These are phyloP conservation scores for Patellaria atrata DNA, from an alignment of 495 filamentous ascomycete genomes.

Conservation along the genomic window DNA sequence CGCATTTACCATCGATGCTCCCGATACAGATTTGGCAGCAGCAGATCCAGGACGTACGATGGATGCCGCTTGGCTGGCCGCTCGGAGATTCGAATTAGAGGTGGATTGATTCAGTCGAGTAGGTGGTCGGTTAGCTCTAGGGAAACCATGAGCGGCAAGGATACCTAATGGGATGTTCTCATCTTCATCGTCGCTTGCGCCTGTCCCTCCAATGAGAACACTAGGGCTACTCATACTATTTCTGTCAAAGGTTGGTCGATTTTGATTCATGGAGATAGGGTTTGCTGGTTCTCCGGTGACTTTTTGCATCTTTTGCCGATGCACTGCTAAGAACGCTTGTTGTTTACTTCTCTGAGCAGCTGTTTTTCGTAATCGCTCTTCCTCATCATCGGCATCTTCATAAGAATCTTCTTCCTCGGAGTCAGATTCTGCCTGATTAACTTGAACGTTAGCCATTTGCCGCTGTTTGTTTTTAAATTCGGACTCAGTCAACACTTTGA, in stretches of 20 bases:
- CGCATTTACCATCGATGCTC: constrained; percentile 29
- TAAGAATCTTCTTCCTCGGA: constrained; percentile 41
- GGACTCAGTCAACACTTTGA: constrained; percentile 2
- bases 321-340: constrained; percentile 79
- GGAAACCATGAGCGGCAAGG: constrained; percentile 84
- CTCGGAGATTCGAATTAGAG: constrained; percentile 49
- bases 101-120: constrained; percentile 49
- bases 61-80: constrained; percentile 27
- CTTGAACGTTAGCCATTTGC: no score
- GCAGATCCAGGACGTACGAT: constrained; percentile 32
- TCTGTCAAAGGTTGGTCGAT: constrained; percentile 9
- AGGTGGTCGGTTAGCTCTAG: constrained; percentile 66
- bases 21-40: constrained; percentile 10
- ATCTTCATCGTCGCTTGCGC: constrained; percentile 30
- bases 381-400: constrained; percentile 75
- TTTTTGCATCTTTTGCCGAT: constrained; percentile 95
- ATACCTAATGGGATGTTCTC: constrained; percentile 61
- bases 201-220: no score
- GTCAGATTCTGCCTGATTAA: no score
- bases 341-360: constrained; percentile 73
- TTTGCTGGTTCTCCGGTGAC: constrained; percentile 57
- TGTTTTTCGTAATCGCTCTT: constrained; percentile 55
- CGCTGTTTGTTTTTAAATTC: constrained; percentile 33
- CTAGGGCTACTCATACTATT: constrained; percentile 6
- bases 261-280: constrained; percentile 4